phyloP scores from a whole-genome alignment of 345 rosid genomes.

The Gossypium stocksii region DNA sequence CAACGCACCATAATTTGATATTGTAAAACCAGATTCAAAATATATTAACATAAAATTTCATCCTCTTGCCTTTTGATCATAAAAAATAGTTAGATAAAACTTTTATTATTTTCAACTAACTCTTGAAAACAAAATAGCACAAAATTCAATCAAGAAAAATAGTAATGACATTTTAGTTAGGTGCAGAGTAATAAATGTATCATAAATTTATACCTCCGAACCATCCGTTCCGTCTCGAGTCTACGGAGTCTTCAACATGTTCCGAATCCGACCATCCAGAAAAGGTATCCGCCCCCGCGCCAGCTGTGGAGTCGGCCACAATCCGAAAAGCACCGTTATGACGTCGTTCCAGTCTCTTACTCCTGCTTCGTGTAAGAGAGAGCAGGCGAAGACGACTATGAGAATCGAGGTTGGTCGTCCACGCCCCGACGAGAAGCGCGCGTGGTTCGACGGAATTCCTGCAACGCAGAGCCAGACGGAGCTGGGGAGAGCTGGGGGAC shows the following conservation, averaged over 20 bases:
- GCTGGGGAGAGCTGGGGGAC: slow-evolving; percentile 78
- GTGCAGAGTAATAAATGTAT: neutral
- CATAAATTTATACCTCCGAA: slow-evolving; percentile 47
- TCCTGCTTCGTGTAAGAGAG: slow-evolving; percentile 29
- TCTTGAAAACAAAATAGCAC: neutral
- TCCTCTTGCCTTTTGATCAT: neutral
- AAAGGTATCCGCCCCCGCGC: slow-evolving; percentile 31
- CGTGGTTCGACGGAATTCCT: slow-evolving; percentile 25
- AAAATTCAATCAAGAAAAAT: neutral
- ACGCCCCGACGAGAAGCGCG: slow-evolving; percentile 24
- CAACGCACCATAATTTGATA: neutral
- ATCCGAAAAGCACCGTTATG: slow-evolving; percentile 26
- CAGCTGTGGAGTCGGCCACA: slow-evolving; percentile 30
- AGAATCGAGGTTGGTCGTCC: slow-evolving; percentile 28
- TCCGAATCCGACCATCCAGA: slow-evolving; percentile 74
- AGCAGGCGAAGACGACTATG: slow-evolving; percentile 22
- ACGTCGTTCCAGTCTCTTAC: neutral
- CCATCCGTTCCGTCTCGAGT: slow-evolving; percentile 45
- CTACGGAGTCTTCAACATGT: slow-evolving; percentile 27
- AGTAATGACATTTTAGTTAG: neutral
- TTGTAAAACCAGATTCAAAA: neutral
- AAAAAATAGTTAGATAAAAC: neutral
- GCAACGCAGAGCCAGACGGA: slow-evolving; percentile 58
- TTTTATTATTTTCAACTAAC: neutral
- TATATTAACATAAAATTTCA: no score